phyloP scores from a whole-genome alignment of 2,329 filamentous ascomycete species.

The Trichocomaceae sp. region DNA sequence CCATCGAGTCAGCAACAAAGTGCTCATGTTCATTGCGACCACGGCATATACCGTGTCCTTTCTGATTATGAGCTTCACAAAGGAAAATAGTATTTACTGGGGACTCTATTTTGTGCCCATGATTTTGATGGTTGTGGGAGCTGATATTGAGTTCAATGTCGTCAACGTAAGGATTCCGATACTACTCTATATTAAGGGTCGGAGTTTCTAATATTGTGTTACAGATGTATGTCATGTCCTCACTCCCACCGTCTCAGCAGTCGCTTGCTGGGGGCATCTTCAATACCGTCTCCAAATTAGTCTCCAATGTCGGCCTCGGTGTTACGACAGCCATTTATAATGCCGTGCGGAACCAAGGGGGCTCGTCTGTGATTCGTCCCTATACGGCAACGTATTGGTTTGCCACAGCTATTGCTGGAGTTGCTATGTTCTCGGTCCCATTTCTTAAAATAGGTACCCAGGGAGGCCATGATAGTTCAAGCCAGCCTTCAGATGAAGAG shows the following conservation, averaged over 20 bases:
- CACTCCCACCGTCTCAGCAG: conserved; percentile 56
- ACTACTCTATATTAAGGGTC: background rate
- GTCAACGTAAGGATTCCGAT: conserved; percentile 48
- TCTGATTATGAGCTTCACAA: conserved; percentile 53
- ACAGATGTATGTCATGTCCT: conserved; percentile 63
- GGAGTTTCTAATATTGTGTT: background rate
- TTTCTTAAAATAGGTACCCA: conserved; percentile 27
- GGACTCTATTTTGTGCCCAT: conserved; percentile 57
- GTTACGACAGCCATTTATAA: conserved; percentile 50
- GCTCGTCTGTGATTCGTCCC: conserved; percentile 19
- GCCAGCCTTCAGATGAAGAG: conserved; percentile 6
- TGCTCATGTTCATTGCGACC: conserved; percentile 52
- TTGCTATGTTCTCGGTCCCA: conserved; percentile 23
- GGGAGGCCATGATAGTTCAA: conserved; percentile 10
- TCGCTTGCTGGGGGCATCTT: conserved; percentile 62
- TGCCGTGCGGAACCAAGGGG: conserved; percentile 18
- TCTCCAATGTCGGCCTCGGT: conserved; percentile 54
- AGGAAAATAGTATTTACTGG: conserved; percentile 53
- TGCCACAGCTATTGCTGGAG: conserved; percentile 21
- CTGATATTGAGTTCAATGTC: conserved; percentile 65
- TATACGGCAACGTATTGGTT: conserved; percentile 28
- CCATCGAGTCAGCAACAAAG: conserved; percentile 58
- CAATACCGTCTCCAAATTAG: conserved; percentile 58
- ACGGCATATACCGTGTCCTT: conserved; percentile 38
- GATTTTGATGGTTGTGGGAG: conserved; percentile 56